Evolutionary conservation across 1,284 basidiomycete species (phyloP), one percentile per base, ranked within the genome.

Genomic region (Microbotryum violaceum): DNA sequence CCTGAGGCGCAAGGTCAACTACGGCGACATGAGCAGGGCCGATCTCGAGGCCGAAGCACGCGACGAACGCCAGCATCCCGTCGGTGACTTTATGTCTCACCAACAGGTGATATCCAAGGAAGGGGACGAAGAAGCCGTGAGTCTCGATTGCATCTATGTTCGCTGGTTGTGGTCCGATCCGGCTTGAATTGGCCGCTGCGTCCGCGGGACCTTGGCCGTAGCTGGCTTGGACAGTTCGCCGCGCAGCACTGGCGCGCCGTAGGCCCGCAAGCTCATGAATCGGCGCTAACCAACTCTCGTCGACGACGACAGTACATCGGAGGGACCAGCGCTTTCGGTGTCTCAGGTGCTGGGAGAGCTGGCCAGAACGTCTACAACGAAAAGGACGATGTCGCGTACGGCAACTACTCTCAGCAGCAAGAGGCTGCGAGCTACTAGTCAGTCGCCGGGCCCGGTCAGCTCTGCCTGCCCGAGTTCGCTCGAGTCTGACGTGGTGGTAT

Each of bases 101-200:
- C 42, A 50, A 9, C 57, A 54, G 7, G 61, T 57, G n/a, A 59
- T 60, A 27, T 56, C 53, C 4, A 52, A 48, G 20, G 61, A 62
- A 14, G 60, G 60, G 16, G 47, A 56, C 1, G 64, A 55, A 27
- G 64, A 62, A 52, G 61, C 44, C 3, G 64, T 65, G n/a, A 56
- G 64, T 21, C 21, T 14, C n/a, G 27, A 1, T 25, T 44, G 29
- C 51, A 7, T 31, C 31, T 31, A 31, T 6, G 12, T n/a, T 52
- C 12, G 4, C 46, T 6, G n/a, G 31, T 31, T 9, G 1, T 25
- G 25, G n/a, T 25, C 3, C 51, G 27, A 53, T 31, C 27, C 10
- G 33, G 51, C 31, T 33, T 20, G 33, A 53, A 27, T 20, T 53
- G 51, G 51, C 48, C 29, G 20, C 21, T 49, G 23, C 25, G 33